Evolutionary conservation across 2,329 filamentous ascomycete genomes (phyloP), one percentile per base, ranked within the genome.

Genomic region (Penicillium psychrosexuale): DNA sequence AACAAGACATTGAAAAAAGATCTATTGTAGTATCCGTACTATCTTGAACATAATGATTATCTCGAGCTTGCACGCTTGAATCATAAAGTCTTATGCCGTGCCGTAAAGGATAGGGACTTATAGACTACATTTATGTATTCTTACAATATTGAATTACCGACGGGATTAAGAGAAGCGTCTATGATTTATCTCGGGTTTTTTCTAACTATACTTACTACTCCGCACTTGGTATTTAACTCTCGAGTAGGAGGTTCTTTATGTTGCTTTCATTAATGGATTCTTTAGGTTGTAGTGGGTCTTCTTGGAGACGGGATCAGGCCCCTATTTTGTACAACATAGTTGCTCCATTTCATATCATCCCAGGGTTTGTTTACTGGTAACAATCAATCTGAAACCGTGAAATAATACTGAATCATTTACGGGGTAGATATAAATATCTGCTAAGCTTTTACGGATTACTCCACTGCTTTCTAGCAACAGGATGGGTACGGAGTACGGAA

Each of bases 381-480:
- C 34, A 46, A 51, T 51, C 8, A 50, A 43, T 13, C 27, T 47
- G 49, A 51, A 51, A 51, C 49, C 12, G 33, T 6, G 24, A 13
- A 30, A 34, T 37, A 11, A 31, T 24, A 19, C 12, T 9, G 2
- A 28, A 28, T 28, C 8, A 22, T 27, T 11, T 30, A 24, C 22
- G 22, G 22, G 22, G 22, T 24, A 8, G 22, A 39, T 5, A 12
- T 17, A 24, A 31, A 51, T 31, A 9, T 24, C 8, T 17, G 9
- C 33, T 37, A 17, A 30, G 3, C 28, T 11, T 28, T 22, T 4
- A 36, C 6, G 5, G 24, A 17, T 30, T 38, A 19, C 9, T 28
- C 11, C 5, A n/a, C 5, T 34, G 9, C 9, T 34, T 19, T n/a
- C 17, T 24, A 22, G 30, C 17, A 39, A 39, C 19, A 45, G 8